These are phyloP conservation scores for Calocybe indica DNA, from an alignment of 768 basidiomycete genomes.

Conservation along the genomic window DNA sequence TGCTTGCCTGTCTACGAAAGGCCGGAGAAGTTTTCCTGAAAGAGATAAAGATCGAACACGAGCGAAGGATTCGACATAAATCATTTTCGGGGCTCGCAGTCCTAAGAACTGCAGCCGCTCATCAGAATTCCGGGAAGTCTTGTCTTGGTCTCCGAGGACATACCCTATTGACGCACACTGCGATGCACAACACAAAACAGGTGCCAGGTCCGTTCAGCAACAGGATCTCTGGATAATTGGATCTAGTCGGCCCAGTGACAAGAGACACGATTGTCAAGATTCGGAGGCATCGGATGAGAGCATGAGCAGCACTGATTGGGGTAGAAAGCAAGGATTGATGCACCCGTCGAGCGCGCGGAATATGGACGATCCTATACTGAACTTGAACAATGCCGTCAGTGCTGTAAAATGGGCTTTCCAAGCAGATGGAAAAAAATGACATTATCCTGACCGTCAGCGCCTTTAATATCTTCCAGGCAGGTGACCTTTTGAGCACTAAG, in stretches of 20 bases:
- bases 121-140: constrained; percentile 6
- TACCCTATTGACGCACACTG: constrained; percentile 70
- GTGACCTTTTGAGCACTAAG: constrained; percentile 71
- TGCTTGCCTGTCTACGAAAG: constrained; percentile 71
- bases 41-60: constrained; percentile 77
- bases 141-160: constrained; percentile 16
- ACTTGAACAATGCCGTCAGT: constrained; percentile 3
- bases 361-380: constrained; percentile 47
- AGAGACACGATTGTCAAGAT: constrained; percentile 51
- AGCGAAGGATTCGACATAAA: constrained; percentile 95
- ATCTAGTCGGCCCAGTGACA: constrained; percentile 12
- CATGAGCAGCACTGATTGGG: constrained; percentile 55
- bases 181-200: constrained; percentile 71
- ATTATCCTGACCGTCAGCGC: constrained; percentile 10
- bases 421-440: neutral
- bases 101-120: constrained; percentile 58
- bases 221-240: constrained; percentile 61
- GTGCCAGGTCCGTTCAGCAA: constrained; percentile 96
- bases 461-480: constrained; percentile 50
- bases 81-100: constrained; percentile 58
- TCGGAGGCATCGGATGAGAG: constrained; percentile 57
- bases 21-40: constrained; percentile 75
- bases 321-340: constrained; percentile 75
- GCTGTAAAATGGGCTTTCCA: constrained; percentile 4
- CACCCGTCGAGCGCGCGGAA: constrained; percentile 86